Evolutionary conservation across 164 flowering plant genomes (phyloP).

Genomic region (Aristolochia contorta): DNA sequence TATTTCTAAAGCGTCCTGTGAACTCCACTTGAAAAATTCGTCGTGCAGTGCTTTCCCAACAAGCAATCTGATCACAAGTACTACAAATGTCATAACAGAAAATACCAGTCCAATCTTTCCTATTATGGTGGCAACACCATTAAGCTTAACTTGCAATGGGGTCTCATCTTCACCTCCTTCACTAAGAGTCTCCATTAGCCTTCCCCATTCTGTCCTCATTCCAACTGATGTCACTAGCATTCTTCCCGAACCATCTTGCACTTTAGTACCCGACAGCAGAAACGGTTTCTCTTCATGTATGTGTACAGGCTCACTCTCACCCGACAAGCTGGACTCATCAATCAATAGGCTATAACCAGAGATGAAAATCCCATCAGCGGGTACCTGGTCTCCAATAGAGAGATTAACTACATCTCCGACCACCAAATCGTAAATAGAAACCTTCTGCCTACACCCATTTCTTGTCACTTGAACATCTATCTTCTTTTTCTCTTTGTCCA

Average conservation of each 20-base stretch:
- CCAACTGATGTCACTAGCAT: conserved; percentile 53
- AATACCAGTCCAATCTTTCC: conserved; percentile 42
- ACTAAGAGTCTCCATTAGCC: conserved; percentile 42
- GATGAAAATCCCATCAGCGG: conserved; percentile 42
- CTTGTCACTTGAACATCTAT: conserved; percentile 35
- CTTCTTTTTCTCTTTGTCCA: conserved; percentile 45
- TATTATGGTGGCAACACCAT: conserved; percentile 49
- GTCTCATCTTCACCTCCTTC: conserved; percentile 48
- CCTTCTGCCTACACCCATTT: conserved; percentile 33
- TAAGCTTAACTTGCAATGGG: conserved; percentile 47
- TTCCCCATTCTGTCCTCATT: conserved; percentile 56
- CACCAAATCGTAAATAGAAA: conserved; percentile 39
- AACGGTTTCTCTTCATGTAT: conserved; percentile 28
- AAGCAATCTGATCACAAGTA: conserved; percentile 25
- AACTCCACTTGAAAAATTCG: conserved; percentile 28
- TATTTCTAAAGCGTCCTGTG: conserved; percentile 29
- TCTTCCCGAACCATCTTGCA: conserved; percentile 43
- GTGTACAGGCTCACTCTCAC: conserved; percentile 39
- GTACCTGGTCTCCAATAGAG: conserved; percentile 44
- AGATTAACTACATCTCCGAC: conserved; percentile 46
- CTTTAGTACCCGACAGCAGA: conserved; percentile 41
- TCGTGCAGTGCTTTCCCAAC: conserved; percentile 23
- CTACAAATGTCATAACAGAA: conserved; percentile 34
- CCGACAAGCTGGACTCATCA: conserved; percentile 48
- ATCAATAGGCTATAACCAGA: conserved; percentile 35